phyloP scores from a whole-genome alignment of 2,329 filamentous ascomycete genomes.

The Mycocentrospora acerina region DNA sequence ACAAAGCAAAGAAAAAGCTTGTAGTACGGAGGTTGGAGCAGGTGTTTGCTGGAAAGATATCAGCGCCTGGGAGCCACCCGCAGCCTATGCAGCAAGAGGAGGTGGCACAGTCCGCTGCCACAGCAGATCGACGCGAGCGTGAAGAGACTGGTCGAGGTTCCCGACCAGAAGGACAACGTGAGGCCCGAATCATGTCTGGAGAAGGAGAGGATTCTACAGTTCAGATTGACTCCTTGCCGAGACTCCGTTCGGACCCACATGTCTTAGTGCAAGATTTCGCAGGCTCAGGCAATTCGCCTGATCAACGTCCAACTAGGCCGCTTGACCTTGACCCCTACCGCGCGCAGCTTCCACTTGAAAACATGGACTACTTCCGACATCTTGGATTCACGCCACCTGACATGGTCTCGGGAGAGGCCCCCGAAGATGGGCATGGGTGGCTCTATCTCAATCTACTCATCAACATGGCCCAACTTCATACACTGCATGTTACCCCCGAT shows the following conservation, averaged over 20 bases:
- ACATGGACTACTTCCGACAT: constrained; percentile 77
- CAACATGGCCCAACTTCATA: constrained; percentile 82
- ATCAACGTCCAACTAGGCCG: constrained; percentile 76
- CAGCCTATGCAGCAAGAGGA: constrained; percentile 59
- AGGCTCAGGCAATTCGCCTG: constrained; percentile 49
- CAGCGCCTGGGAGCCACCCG: constrained; percentile 46
- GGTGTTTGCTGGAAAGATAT: constrained; percentile 73
- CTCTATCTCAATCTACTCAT: constrained; percentile 79
- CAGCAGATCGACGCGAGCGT: constrained; percentile 45
- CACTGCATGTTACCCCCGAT: constrained; percentile 76
- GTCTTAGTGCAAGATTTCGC: constrained; percentile 29
- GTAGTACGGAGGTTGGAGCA: constrained; percentile 77
- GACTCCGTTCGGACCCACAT: constrained; percentile 15
- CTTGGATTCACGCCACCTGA: constrained; percentile 67
- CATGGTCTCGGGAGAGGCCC: constrained; percentile 51
- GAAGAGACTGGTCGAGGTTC: constrained; percentile 43
- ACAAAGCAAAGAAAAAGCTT: constrained; percentile 73
- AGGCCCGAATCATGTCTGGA: constrained; percentile 48
- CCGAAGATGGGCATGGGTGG: constrained; percentile 72
- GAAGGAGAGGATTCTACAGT: not conserved
- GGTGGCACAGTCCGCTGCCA: constrained; percentile 57
- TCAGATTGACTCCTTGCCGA: constrained; percentile 18
- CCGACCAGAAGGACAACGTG: constrained; percentile 46
- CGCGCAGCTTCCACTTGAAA: constrained; percentile 72
- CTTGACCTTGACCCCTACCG: constrained; percentile 77